phyloP scores from a whole-genome alignment of 1,139 yeast species.

The Yamadazyma atlantica region DNA sequence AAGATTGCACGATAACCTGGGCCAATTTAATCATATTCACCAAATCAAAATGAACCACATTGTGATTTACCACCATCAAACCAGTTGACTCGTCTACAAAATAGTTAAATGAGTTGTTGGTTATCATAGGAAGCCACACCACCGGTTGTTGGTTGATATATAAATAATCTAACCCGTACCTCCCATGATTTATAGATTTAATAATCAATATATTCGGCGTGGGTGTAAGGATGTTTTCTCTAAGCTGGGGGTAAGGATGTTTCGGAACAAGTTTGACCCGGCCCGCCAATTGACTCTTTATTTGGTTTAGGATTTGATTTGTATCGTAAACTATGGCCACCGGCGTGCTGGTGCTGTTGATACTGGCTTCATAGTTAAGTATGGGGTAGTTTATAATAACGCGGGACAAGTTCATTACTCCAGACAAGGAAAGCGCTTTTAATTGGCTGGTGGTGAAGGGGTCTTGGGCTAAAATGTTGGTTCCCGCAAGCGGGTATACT shows the following conservation, averaged over 20 bases:
- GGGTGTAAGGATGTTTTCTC: no score
- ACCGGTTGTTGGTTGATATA: not conserved
- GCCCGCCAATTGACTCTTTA: not conserved
- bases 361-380: not conserved
- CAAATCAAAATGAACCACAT: not conserved
- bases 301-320: not conserved
- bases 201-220: not conserved
- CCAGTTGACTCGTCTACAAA: not conserved
- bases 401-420: not conserved
- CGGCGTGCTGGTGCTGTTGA: not conserved
- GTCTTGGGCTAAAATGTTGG: slow-evolving; percentile 1
- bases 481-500: slow-evolving; percentile 5
- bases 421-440: not conserved
- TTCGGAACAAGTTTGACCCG: not conserved
- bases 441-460: not conserved
- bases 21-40: not conserved
- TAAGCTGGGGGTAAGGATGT: no score
- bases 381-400: not conserved
- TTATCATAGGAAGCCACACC: not conserved
- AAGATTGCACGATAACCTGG: not conserved
- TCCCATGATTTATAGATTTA: not conserved
- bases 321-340: not conserved
- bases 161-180: not conserved
- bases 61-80: not conserved
- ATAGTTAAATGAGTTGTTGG: not conserved